Percentiles rank a stretch among this genome's conserved stretches.
Conservation (phyloP, 2,329 filamentous ascomycete species). For the Phialophora chinensis region DNA sequence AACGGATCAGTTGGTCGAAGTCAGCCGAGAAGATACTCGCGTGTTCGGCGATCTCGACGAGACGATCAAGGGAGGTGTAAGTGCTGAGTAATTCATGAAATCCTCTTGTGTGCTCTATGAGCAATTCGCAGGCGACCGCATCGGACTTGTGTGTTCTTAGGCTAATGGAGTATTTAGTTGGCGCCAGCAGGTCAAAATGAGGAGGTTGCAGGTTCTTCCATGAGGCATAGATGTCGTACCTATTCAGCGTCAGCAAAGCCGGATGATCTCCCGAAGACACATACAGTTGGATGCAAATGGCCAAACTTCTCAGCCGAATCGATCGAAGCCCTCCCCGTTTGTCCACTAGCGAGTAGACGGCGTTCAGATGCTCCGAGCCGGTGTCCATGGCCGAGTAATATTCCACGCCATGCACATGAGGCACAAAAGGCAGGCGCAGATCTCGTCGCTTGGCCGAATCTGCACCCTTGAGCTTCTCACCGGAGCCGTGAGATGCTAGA, state of each 20-base stretch:
- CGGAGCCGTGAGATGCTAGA: constrained; percentile 2
- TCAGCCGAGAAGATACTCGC: constrained; percentile 10
- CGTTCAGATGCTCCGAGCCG: constrained; percentile 3
- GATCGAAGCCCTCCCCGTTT: constrained; percentile 8
- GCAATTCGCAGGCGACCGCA: neutral
- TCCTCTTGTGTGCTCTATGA: neutral
- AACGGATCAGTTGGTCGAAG: constrained; percentile 5
- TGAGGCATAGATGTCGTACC: constrained; percentile 9
- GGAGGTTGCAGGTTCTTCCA: neutral
- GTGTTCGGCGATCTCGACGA: constrained; percentile 9
- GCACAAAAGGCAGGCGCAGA: constrained; percentile 4
- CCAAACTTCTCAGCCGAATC: neutral
- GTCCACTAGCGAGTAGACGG: constrained; percentile 7
- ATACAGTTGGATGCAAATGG: constrained; percentile 6
- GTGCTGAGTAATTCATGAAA: neutral
- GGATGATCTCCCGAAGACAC: neutral
- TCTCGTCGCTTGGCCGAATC: constrained; percentile 9
- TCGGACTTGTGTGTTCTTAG: constrained; percentile 7
- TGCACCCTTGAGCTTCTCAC: constrained; percentile 3
- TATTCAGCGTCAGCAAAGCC: neutral
- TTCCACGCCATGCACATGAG: constrained; percentile 9
- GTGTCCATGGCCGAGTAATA: constrained; percentile 11
- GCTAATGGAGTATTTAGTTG: constrained; percentile 5
- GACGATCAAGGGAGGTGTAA: neutral
- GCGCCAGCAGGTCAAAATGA: constrained; percentile 6